Evolutionary conservation across 2,329 filamentous ascomycete species (phyloP).

Genomic region (Nothophaeocryptopus gaeumannii): DNA sequence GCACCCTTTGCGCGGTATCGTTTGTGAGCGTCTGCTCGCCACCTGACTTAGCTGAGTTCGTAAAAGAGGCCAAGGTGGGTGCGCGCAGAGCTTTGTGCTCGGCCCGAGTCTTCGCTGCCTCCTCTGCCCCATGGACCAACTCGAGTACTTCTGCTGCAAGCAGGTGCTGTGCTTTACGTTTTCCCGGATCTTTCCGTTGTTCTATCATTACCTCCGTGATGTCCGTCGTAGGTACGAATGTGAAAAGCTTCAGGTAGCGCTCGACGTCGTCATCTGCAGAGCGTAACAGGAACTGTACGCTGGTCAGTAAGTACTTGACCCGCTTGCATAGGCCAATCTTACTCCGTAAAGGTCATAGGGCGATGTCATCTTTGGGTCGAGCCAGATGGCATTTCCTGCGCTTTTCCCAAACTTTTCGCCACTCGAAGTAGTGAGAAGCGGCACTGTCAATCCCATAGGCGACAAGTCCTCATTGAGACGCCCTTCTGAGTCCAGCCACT

Average conservation of each 20-base stretch:
- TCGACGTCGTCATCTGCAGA: conserved; percentile 79
- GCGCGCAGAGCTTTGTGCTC: conserved; percentile 51
- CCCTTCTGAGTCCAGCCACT: conserved; percentile 31
- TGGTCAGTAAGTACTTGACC: conserved; percentile 37
- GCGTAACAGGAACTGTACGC: conserved; percentile 68
- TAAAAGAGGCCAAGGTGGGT: conserved; percentile 25
- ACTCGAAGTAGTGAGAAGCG: conserved; percentile 77
- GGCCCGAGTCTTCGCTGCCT: conserved; percentile 61
- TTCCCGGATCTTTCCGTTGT: conserved; percentile 65
- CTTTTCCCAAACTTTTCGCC: conserved; percentile 95
- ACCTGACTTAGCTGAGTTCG: not conserved
- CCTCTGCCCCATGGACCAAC: conserved; percentile 68
- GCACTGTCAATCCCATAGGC: conserved; percentile 85
- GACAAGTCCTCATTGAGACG: conserved; percentile 42
- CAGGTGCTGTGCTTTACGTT: conserved; percentile 75
- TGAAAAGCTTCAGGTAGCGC: conserved; percentile 81
- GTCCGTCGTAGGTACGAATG: conserved; percentile 71
- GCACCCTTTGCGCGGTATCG: conserved; percentile 27
- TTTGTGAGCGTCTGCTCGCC: not conserved
- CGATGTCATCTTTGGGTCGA: conserved; percentile 76
- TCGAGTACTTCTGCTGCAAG: conserved; percentile 80
- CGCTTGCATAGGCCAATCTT: no score
- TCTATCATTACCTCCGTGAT: conserved; percentile 67
- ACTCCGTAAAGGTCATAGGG: conserved; percentile 77
- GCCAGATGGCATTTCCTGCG: conserved; percentile 89